Conservation (phyloP, 305 asterid species). For the Fraxinus albicans region DNA sequence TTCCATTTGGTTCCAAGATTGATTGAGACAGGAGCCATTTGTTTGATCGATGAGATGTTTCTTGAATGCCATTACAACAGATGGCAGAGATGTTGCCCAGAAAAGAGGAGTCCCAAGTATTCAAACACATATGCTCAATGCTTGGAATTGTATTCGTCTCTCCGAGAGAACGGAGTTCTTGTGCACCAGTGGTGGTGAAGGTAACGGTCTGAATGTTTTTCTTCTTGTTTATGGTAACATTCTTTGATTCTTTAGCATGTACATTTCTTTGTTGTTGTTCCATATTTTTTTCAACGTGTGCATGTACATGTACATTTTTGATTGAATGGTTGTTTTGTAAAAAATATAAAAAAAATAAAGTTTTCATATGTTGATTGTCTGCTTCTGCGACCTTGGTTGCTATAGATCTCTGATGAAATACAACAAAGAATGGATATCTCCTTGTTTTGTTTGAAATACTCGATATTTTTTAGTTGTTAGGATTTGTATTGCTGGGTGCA, state of each 20-base stretch:
- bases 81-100: conserved; percentile 53
- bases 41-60: conserved; percentile 61
- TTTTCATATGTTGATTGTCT: background rate
- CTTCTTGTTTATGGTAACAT: background rate
- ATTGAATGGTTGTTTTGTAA: background rate
- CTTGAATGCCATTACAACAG: conserved; percentile 58
- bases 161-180: conserved; percentile 49
- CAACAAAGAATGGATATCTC: background rate
- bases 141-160: conserved; percentile 47
- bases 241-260: conserved; percentile 2
- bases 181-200: conserved; percentile 66
- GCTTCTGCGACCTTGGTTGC: background rate
- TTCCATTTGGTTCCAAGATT: conserved; percentile 46
- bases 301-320: background rate
- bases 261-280: background rate
- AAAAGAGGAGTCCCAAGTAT: conserved; percentile 38
- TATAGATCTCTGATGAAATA: background rate
- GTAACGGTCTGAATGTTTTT: background rate
- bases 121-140: conserved; percentile 46
- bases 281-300: background rate
- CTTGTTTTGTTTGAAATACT: background rate
- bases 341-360: background rate
- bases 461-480: background rate
- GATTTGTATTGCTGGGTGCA: background rate
- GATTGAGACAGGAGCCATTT: conserved; percentile 50